phyloP scores from a whole-genome alignment of 2,329 filamentous ascomycete species.

The Claviceps sp. region DNA sequence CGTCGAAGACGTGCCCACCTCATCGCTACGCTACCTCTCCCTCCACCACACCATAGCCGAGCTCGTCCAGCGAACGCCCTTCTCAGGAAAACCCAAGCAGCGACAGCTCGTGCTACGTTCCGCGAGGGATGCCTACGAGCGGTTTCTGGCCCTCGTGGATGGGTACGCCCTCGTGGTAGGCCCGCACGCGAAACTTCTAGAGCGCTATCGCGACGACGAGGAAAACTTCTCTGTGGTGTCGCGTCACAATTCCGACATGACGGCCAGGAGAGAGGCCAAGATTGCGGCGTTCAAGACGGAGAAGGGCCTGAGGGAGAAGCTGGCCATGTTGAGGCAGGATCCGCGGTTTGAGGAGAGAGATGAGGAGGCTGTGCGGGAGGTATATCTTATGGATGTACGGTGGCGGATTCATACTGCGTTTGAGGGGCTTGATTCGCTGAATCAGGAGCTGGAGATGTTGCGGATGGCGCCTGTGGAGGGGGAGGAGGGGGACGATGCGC shows the following conservation, averaged over 20 bases:
- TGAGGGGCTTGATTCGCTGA: slow-evolving; percentile 73
- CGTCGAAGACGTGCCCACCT: slow-evolving; percentile 72
- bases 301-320: slow-evolving; percentile 68
- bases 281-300: slow-evolving; percentile 76
- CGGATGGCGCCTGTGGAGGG: slow-evolving; percentile 51
- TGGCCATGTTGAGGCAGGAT: slow-evolving; percentile 44
- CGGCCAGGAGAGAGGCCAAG: slow-evolving; percentile 65
- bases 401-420: slow-evolving; percentile 70
- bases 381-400: slow-evolving; percentile 63
- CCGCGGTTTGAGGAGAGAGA: slow-evolving; percentile 49
- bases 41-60: slow-evolving; percentile 70
- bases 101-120: slow-evolving; percentile 49
- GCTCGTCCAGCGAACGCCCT: slow-evolving; percentile 54
- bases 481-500: slow-evolving; percentile 23
- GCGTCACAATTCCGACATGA: slow-evolving; percentile 36
- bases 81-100: slow-evolving; percentile 30
- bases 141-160: slow-evolving; percentile 64
- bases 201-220: slow-evolving; percentile 59
- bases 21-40: slow-evolving; percentile 75
- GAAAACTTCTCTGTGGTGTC: slow-evolving; percentile 60
- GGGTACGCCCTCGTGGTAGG: slow-evolving; percentile 59
- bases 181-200: slow-evolving; percentile 54
- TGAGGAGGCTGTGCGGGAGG: slow-evolving; percentile 67
- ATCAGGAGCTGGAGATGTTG: slow-evolving; percentile 72
- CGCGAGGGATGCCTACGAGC: slow-evolving; percentile 61